Conservation (phyloP, 352 stramenopile genomes). For the Phytophthora nicotianae region DNA sequence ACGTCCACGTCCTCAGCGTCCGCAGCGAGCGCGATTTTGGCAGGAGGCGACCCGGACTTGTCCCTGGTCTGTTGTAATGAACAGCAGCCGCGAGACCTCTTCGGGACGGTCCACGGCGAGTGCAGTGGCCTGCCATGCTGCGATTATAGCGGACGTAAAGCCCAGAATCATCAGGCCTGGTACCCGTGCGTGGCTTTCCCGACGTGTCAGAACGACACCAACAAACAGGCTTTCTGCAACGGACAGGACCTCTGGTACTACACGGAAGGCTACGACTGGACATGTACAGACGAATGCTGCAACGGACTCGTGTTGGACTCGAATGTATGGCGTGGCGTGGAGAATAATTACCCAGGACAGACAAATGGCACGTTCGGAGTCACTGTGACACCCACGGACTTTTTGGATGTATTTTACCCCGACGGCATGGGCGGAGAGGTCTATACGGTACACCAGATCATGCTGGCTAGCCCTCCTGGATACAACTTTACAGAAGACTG, state of each 20-base stretch:
- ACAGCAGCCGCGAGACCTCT: slow-evolving; percentile 50
- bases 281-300: slow-evolving; percentile 78
- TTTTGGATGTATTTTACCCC: slow-evolving; percentile 66
- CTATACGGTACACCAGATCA: slow-evolving; percentile 76
- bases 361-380: slow-evolving; percentile 81
- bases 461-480: slow-evolving; percentile 66
- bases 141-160: slow-evolving; percentile 61
- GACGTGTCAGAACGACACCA: slow-evolving; percentile 69
- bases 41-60: slow-evolving; percentile 32
- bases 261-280: slow-evolving; percentile 55
- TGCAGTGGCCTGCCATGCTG: slow-evolving; percentile 84
- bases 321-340: slow-evolving; percentile 68
- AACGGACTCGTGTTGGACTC: slow-evolving; percentile 66
- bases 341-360: slow-evolving; percentile 68
- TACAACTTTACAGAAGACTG: slow-evolving; percentile 64
- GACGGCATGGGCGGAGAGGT: slow-evolving; percentile 47
- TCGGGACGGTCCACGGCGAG: slow-evolving; percentile 63
- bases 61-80: slow-evolving; percentile 62
- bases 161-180: slow-evolving; percentile 79
- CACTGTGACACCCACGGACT: slow-evolving; percentile 71
- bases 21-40: slow-evolving; percentile 5
- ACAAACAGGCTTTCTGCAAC: slow-evolving; percentile 70
- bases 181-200: slow-evolving; percentile 85
- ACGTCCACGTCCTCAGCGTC: slow-evolving; percentile 28
- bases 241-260: slow-evolving; percentile 59